Conservation (phyloP, 352 stramenopile genomes). For the Phytophthora europaea region DNA sequence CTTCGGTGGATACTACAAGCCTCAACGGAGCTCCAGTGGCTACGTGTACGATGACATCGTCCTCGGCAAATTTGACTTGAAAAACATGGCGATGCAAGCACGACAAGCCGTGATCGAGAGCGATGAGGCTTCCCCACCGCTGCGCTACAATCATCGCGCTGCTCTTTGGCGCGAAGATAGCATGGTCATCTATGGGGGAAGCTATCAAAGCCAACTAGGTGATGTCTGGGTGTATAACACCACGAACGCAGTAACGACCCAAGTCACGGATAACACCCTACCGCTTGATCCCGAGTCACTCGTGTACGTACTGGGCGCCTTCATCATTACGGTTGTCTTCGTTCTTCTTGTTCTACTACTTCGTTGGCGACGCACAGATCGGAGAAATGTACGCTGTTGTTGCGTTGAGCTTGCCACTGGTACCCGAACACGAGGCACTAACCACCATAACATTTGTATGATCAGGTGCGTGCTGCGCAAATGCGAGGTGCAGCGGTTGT, state of each 20-base stretch:
- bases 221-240: constrained; percentile 84
- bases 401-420: not conserved
- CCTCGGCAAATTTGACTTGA: constrained; percentile 43
- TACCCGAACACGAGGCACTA: not conserved
- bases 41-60: constrained; percentile 83
- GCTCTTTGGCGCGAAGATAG: constrained; percentile 53
- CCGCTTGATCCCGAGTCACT: constrained; percentile 72
- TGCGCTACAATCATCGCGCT: constrained; percentile 78
- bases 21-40: constrained; percentile 58
- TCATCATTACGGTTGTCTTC: constrained; percentile 72
- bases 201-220: constrained; percentile 72
- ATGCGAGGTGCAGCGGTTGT: constrained; percentile 49
- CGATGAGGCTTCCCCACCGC: constrained; percentile 36
- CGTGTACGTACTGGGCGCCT: constrained; percentile 75
- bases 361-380: constrained; percentile 70
- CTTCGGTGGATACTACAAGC: constrained; percentile 78
- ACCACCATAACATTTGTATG: not conserved
- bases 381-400: constrained; percentile 57
- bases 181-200: constrained; percentile 79
- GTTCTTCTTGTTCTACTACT: constrained; percentile 70
- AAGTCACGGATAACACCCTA: constrained; percentile 31
- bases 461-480: constrained; percentile 61
- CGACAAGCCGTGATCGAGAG: constrained; percentile 22
- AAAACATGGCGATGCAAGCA: constrained; percentile 22
- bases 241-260: constrained; percentile 41